phyloP scores from a whole-genome alignment of 2,329 filamentous ascomycete genomes.

The Monosporascus ibericus region DNA sequence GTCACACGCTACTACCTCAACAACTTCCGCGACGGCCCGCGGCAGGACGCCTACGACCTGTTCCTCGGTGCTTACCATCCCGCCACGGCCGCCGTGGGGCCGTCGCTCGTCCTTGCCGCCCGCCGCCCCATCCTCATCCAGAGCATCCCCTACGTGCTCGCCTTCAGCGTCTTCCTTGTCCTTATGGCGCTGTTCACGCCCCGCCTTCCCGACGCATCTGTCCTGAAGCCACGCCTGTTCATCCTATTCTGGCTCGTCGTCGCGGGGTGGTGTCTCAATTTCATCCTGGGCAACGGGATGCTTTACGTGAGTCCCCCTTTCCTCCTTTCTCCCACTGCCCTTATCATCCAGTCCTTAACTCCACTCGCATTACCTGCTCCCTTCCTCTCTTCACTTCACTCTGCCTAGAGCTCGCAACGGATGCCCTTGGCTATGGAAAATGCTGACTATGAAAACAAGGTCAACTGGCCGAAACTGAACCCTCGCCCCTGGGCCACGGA shows the following conservation, averaged over 20 bases:
- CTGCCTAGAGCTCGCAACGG: too few relatives aligned
- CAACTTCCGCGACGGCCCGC: constrained; percentile 89
- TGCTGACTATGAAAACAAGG: constrained; percentile 46
- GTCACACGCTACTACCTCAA: constrained; percentile 85
- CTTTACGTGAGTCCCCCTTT: constrained; percentile 69
- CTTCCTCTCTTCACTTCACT: too few relatives aligned
- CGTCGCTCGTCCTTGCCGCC: constrained; percentile 73
- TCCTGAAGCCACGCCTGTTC: constrained; percentile 79
- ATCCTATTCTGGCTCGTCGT: constrained; percentile 71
- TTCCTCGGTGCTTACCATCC: constrained; percentile 86
- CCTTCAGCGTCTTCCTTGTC: constrained; percentile 79
- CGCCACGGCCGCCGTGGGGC: constrained; percentile 62
- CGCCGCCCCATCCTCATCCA: constrained; percentile 82
- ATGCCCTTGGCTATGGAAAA: background rate
- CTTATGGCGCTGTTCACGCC: constrained; percentile 68
- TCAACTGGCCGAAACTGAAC: constrained; percentile 97
- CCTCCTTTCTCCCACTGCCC: background rate
- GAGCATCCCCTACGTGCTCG: constrained; percentile 85
- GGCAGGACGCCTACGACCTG: constrained; percentile 92
- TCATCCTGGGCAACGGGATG: constrained; percentile 80
- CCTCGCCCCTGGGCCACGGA: constrained; percentile 81
- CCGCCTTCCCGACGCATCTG: constrained; percentile 62
- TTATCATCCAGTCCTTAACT: constrained; percentile 5
- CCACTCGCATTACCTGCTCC: background rate
- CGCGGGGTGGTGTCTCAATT: constrained; percentile 65